Percentiles rank a stretch among this genome's conserved stretches.
These are phyloP conservation scores for Amanita thiersii DNA, from an alignment of 768 basidiomycete genomes.

Conservation along the genomic window DNA sequence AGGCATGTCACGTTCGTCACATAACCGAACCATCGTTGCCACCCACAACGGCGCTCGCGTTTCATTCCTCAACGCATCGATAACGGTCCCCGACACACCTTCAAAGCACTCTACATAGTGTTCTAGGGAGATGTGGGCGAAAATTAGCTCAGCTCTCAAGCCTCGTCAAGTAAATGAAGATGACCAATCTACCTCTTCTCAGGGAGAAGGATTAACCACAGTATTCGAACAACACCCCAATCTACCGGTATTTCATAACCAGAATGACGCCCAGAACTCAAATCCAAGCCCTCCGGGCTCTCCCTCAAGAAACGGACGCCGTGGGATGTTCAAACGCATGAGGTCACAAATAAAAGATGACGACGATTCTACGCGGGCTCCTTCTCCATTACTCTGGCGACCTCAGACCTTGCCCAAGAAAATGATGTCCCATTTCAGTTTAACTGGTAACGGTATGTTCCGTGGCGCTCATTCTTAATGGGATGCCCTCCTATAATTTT, in stretches of 20 bases:
- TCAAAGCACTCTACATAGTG: background rate
- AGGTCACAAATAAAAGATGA: slow-evolving; percentile 37
- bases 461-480: too few relatives aligned
- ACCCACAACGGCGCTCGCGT: slow-evolving; percentile 5
- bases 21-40: slow-evolving; percentile 8
- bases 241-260: slow-evolving; percentile 45
- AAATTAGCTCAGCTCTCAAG: slow-evolving; percentile 49
- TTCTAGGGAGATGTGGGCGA: slow-evolving; percentile 50
- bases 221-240: slow-evolving; percentile 58
- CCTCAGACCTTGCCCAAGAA: slow-evolving; percentile 39
- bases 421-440: slow-evolving; percentile 33
- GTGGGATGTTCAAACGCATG: slow-evolving; percentile 47
- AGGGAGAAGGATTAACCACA: slow-evolving; percentile 37
- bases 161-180: slow-evolving; percentile 23
- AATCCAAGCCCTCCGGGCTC: slow-evolving; percentile 37
- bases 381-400: slow-evolving; percentile 26
- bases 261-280: slow-evolving; percentile 20
- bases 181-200: slow-evolving; percentile 21
- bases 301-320: slow-evolving; percentile 38
- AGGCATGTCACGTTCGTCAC: slow-evolving; percentile 10
- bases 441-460: slow-evolving; percentile 29
- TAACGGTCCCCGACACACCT: background rate
- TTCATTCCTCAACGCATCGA: background rate
- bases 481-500: background rate
- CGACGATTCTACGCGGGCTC: slow-evolving; percentile 24